phyloP scores from a whole-genome alignment of 2,329 filamentous ascomycete species.

The Ophiocordyceps australis region DNA sequence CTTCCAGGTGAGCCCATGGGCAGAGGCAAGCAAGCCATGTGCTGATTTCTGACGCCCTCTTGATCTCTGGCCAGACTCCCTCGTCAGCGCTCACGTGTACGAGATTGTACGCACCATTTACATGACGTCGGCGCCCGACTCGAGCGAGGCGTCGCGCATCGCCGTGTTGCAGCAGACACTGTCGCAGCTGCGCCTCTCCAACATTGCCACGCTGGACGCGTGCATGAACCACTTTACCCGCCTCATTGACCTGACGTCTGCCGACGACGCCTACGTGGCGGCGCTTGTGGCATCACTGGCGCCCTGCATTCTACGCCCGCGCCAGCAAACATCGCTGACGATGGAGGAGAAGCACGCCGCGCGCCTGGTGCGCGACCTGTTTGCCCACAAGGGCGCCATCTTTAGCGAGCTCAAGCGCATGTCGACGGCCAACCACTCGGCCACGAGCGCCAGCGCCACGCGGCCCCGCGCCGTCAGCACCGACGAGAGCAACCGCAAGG shows the following conservation, averaged over 20 bases:
- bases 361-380: constrained; percentile 78
- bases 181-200: constrained; percentile 82
- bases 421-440: constrained; percentile 49
- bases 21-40: constrained; percentile 7
- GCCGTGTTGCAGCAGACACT: constrained; percentile 91
- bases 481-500: constrained; percentile 86
- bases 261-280: constrained; percentile 70
- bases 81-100: constrained; percentile 95
- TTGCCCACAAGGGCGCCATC: constrained; percentile 85
- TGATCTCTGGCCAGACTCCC: too few species aligned
- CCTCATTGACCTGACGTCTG: constrained; percentile 88
- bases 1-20: constrained; percentile 54
- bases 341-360: constrained; percentile 92
- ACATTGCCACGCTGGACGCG: constrained; percentile 96
- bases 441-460: constrained; percentile 30
- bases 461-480: constrained; percentile 80
- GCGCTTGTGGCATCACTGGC: constrained; percentile 59
- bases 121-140: constrained; percentile 59
- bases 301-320: constrained; percentile 75
- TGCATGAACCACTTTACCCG: constrained; percentile 97
- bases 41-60: too few species aligned
- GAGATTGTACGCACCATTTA: constrained; percentile 98
- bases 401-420: constrained; percentile 93
- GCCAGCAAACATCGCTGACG: constrained; percentile 73
- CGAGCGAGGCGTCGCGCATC: constrained; percentile 61